These are phyloP conservation scores for Floccularia luteovirens DNA, from an alignment of 768 basidiomycete genomes.

Conservation along the genomic window DNA sequence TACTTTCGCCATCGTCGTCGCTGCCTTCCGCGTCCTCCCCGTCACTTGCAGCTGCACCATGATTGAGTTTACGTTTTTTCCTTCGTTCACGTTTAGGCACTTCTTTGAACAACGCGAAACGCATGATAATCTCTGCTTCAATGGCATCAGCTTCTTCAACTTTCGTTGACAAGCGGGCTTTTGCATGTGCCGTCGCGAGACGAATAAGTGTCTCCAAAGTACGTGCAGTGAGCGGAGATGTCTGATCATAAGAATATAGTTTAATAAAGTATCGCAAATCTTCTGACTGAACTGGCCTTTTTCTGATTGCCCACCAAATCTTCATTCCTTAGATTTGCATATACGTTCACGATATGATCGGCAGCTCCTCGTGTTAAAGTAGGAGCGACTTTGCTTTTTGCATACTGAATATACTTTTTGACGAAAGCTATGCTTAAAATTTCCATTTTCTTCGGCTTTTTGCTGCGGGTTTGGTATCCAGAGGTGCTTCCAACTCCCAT, in stretches of 20 bases:
- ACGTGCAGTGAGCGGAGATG: conserved; percentile 95
- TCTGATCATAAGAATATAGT: conserved; percentile 38
- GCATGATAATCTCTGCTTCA: conserved; percentile 90
- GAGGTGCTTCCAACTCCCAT: conserved; percentile 58
- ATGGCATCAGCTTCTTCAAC: conserved; percentile 82
- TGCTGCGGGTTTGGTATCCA: conserved; percentile 47
- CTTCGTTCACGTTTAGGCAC: conserved; percentile 75
- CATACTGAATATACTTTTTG: conserved; percentile 98
- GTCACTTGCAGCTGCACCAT: conserved; percentile 46
- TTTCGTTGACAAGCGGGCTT: conserved; percentile 80
- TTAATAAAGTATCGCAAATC: not conserved
- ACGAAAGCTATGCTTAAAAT: conserved; percentile 90
- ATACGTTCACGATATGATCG: conserved; percentile 89
- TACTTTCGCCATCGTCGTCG: conserved; percentile 24
- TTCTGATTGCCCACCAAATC: conserved; percentile 86
- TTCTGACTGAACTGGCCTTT: conserved; percentile 39
- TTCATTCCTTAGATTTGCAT: conserved; percentile 87
- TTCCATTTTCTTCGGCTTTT: conserved; percentile 63
- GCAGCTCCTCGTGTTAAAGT: conserved; percentile 89
- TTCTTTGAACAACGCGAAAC: conserved; percentile 97
- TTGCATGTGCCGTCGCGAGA: conserved; percentile 96
- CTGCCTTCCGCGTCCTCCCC: conserved; percentile 45
- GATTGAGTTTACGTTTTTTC: conserved; percentile 85
- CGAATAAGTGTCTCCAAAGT: conserved; percentile 98
- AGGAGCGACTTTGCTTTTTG: conserved; percentile 83